phyloP scores from a whole-genome alignment of 2,329 filamentous ascomycete genomes.

The Metarhizium guizhouense region DNA sequence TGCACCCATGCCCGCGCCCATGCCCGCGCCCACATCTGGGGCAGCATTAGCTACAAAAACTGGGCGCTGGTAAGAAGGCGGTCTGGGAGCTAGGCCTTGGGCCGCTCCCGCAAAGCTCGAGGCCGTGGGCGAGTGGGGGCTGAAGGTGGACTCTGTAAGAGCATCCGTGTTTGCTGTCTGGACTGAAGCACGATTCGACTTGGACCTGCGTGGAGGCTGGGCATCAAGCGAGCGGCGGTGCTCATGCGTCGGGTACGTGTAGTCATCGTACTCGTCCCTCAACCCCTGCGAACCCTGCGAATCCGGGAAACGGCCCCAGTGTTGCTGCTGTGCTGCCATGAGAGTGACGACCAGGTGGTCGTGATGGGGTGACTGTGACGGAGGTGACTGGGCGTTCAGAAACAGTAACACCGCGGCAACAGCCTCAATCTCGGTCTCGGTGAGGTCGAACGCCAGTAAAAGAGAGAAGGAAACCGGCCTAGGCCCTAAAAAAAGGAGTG shows the following conservation, averaged over 20 bases:
- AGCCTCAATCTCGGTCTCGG: background rate
- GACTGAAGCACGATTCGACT: slow-evolving; percentile 41
- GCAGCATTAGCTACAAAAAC: background rate
- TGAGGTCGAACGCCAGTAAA: background rate
- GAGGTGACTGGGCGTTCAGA: background rate
- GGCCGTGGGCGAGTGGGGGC: slow-evolving; percentile 45
- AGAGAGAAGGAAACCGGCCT: background rate
- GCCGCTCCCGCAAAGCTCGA: slow-evolving; percentile 38
- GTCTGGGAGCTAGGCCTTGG: slow-evolving; percentile 48
- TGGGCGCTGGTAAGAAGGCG: slow-evolving; percentile 45
- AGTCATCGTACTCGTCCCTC: slow-evolving; percentile 7
- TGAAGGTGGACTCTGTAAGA: slow-evolving; percentile 49
- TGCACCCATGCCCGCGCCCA: background rate
- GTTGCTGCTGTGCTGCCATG: slow-evolving; percentile 24
- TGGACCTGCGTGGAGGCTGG: slow-evolving; percentile 33
- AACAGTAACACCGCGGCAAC: background rate
- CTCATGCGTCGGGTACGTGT: slow-evolving; percentile 3
- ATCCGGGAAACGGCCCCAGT: slow-evolving; percentile 50
- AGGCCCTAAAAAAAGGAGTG: background rate
- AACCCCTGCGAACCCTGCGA: slow-evolving; percentile 21
- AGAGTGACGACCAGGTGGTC: background rate
- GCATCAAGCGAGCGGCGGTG: slow-evolving; percentile 17
- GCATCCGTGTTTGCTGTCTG: slow-evolving; percentile 48
- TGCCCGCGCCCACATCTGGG: background rate
- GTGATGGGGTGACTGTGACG: background rate